These are phyloP conservation scores for Fraxinus floribunda DNA, from an alignment of 305 asterid species.

Conservation along the genomic window DNA sequence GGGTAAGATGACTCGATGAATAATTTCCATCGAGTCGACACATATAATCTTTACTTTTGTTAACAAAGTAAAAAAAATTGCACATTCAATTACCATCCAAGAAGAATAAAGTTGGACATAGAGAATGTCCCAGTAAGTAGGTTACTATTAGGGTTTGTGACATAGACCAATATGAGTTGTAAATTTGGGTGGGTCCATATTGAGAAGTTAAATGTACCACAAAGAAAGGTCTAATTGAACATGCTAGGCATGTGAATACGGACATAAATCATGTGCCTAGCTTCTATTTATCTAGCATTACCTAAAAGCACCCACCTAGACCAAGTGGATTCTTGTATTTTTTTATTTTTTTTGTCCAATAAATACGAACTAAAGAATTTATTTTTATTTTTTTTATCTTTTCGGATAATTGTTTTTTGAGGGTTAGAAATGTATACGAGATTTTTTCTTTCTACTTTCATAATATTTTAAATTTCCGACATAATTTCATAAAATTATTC, in stretches of 20 bases:
- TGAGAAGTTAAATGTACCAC: conserved; percentile 61
- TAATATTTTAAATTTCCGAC: not conserved
- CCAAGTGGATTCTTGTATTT: conserved; percentile 16
- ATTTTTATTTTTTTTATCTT: no score
- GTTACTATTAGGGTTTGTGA: conserved; percentile 39
- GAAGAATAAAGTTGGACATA: not conserved
- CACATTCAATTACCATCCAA: not conserved
- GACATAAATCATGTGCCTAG: conserved; percentile 85
- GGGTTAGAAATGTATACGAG: not conserved
- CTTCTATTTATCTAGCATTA: conserved; percentile 37
- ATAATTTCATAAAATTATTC: not conserved
- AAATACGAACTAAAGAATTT: not conserved
- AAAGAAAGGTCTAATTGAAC: conserved; percentile 67
- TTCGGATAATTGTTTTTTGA: not conserved
- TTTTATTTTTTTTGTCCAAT: not conserved
- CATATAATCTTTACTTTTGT: not conserved
- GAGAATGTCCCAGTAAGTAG: conserved; percentile 22
- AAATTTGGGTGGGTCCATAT: conserved; percentile 47
- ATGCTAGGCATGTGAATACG: conserved; percentile 87
- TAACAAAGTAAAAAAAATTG: not conserved
- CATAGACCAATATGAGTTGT: conserved; percentile 63
- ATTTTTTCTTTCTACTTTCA: no score
- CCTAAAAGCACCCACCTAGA: conserved; percentile 25
- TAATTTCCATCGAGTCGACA: not conserved
- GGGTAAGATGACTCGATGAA: not conserved